phyloP scores from a whole-genome alignment of 163 green algal genomes.

The Trebouxiophyceae sp. region DNA sequence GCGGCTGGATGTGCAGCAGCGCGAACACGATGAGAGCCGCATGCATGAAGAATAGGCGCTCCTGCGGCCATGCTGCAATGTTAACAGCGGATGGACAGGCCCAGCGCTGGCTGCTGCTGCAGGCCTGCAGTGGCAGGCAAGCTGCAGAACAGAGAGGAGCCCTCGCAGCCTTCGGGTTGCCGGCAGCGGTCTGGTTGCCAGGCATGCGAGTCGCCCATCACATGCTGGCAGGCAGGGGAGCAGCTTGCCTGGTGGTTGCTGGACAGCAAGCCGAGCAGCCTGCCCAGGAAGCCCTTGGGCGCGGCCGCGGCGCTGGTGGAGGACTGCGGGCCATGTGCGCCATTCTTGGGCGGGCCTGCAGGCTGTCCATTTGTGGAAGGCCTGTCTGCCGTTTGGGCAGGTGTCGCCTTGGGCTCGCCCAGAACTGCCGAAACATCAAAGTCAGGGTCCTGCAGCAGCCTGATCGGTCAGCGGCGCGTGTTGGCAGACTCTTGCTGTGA shows the following conservation, averaged over 20 bases:
- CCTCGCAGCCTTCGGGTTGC: too few species aligned
- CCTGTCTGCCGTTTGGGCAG: neutral
- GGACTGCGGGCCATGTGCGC: neutral
- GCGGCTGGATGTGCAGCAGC: slow-evolving; percentile 13
- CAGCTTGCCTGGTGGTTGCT: neutral
- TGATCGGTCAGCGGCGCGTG: neutral
- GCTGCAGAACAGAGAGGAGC: neutral
- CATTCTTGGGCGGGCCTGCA: neutral
- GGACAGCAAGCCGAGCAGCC: neutral
- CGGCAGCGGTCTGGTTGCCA: neutral
- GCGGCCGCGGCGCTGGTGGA: neutral
- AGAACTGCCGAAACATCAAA: slow-evolving; percentile 2
- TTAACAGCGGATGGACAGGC: neutral
- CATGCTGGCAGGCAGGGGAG: neutral
- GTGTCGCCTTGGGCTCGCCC: neutral
- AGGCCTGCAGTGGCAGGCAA: neutral
- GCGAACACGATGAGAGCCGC: slow-evolving; percentile 8
- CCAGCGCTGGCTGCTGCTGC: neutral
- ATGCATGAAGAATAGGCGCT: slow-evolving; percentile 13
- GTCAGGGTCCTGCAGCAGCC: slow-evolving; percentile 5
- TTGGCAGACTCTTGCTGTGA: neutral
- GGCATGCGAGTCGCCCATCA: neutral
- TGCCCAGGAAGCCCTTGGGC: neutral
- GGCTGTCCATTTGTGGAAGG: neutral
- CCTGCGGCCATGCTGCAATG: neutral